Base-by-base conservation (phyloP, 192 early-diverging fungal genomes). In the Coemansia sp. region DNA sequence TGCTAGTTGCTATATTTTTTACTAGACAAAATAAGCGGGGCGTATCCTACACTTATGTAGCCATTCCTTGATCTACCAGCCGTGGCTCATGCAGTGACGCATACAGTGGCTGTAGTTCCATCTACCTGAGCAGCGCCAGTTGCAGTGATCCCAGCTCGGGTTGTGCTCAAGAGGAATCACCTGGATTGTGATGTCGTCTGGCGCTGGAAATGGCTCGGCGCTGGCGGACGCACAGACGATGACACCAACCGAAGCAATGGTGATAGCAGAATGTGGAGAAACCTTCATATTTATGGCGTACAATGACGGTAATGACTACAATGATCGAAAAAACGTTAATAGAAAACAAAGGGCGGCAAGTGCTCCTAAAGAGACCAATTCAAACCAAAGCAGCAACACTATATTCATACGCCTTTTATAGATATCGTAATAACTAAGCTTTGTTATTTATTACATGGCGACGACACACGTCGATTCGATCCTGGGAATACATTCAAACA, bases 101-200 rank as follows among this genome's bases (percentile, higher is more conserved):
- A 50, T 50, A 27, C 47, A 50, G 47, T 28, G 20, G 25, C 47
- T 13, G 15, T 50, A 50, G 47, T 50, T 25, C 47, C 47, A 50
- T 50, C 23, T 27, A 23, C 25, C 20, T 6, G 22, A 27, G 25
- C 47, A 50, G 25, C 47, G 47, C 47, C 47, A 27, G 25, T 28
- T 22, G 22, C 47, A 50, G 47, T 25, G 6, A 5, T 15, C 9
- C 47, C 47, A 50, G 25, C 47, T 22, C 22, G 22, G 8, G 5
- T 50, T 13, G 19, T 10, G 22, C 5, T 7, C 25, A 50, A 50
- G 22, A 3, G 19, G 19, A 50, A 50, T 22, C 7, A 50, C 47
- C 15, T 50, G 47, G 8, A 28, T 22, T 17, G 10, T 41, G 5
- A 17, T 17, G 13, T 41, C 38, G 1, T 50, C 47, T 25, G 47